Base-by-base conservation (phyloP, 495 filamentous ascomycete species). In the Xylaria acuta region DNA sequence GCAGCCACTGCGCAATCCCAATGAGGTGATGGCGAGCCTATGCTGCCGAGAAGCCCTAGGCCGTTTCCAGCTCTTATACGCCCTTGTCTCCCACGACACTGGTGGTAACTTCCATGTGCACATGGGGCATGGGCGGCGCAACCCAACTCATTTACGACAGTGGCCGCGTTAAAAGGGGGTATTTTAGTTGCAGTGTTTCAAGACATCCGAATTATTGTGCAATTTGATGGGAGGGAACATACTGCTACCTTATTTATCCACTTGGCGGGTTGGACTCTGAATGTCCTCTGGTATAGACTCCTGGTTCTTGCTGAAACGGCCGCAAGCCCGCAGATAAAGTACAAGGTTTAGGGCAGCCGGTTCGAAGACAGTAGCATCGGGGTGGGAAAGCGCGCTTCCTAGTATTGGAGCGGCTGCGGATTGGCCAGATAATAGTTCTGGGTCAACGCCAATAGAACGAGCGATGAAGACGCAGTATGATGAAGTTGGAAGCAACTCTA, bases 241-340 rank as follows among this genome's bases (percentile, higher is more conserved):
- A 72, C 70, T 67, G 70, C 63, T 72, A 72, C 63, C 70, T 72
- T 72, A n/a, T 38, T 22, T 58, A 60, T 67, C 40, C 53, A 49
- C 70, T 72, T 43, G 38, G 63, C 62, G 30, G 67, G 70, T 27
- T 43, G 62, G 40, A 38, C 27, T n/a, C 49, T 38, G 30, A 22
- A 7, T 59, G n/a, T 66, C 30, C 43, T 22, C 43, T 49, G 30
- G 51, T 34, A 22, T 62, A 47, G 62, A 47, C 36, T 56, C n/a
- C 25, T 8, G 22, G 49, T 27, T 5, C 45, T 22, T 49, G 14
- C 25, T 58, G 47, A 36, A 64, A 43, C 69, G 45, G 53, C 62
- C 49, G 12, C 51, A 49, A 60, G 67, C 14, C 27, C 54, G 54
- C 43, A 38, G 36, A n/a, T n/a, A 16, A 59, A 59, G 53, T 60